A percentile compares a stretch with the other conserved stretches of the same genome.
phyloP scores from a whole-genome alignment of 306 rosid genomes.

The Sophora flavescens region DNA sequence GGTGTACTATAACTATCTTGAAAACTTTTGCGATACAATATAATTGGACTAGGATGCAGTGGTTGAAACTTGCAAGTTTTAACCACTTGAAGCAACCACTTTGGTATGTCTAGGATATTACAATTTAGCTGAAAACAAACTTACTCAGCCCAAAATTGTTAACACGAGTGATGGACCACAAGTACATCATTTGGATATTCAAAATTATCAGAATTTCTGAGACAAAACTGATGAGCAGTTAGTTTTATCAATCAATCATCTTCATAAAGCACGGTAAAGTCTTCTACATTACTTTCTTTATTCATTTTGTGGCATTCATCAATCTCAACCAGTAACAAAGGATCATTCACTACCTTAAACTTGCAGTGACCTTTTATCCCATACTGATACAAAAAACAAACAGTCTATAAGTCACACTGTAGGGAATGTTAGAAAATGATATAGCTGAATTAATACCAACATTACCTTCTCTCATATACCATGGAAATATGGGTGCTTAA shows the following conservation, averaged over 20 bases:
- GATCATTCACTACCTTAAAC: constrained; percentile 60
- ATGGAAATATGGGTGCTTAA: constrained; percentile 8
- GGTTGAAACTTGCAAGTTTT: constrained; percentile 11
- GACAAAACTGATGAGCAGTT: constrained; percentile 35
- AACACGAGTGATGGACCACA: background rate
- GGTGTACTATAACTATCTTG: no score
- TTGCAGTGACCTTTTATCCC: constrained; percentile 48
- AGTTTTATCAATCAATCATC: constrained; percentile 47
- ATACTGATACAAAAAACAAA: background rate
- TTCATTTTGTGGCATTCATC: constrained; percentile 70
- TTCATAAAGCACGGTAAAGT: constrained; percentile 70
- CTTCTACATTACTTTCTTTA: constrained; percentile 64
- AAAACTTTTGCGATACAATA: no score
- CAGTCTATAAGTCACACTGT: background rate
- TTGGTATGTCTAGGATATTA: constrained; percentile 5
- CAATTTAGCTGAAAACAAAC: background rate
- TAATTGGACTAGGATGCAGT: no score
- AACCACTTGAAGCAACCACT: constrained; percentile 13
- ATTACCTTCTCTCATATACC: background rate
- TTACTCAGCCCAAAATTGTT: constrained; percentile 6
- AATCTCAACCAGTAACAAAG: constrained; percentile 66
- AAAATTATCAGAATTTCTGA: constrained; percentile 38
- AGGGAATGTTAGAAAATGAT: background rate
- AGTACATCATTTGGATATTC: constrained; percentile 9
- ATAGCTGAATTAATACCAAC: background rate